Base-by-base conservation (phyloP, 345 rosid species). In the Arabidopsis suecica region DNA sequence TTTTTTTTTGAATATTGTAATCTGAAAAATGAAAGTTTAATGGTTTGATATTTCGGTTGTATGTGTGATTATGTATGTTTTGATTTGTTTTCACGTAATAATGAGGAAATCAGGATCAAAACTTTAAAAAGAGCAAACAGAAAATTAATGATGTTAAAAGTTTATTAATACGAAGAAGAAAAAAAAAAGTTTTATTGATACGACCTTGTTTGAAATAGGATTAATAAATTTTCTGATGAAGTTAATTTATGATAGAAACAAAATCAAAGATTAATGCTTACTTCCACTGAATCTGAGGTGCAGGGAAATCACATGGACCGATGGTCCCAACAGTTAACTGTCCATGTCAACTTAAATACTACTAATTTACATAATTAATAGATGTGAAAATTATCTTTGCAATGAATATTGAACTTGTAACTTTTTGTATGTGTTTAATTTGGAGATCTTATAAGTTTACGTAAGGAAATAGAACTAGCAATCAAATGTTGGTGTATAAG, bases 281-380 rank as follows among this genome's bases (percentile, higher is more conserved):
- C 57, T 55, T 42, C n/a, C 57, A 74, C 41, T 65, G 59, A 56
- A 56, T 74, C 65, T 10, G 4, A 34, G 59, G 16, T 45, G 49
- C 59, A 74, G 65, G 7, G 30, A 25, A 2, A 33, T 45, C 65
- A 65, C 58, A 66, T 65, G 66, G 58, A 65, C 50, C 9, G 9
- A 58, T 74, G 60, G 66, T 65, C 72, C 72, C 50, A 48, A 28
- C n/a, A 3, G 72, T 74, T 65, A 65, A 45, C 42, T 10, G 78
- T 74, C 72, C 3, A 57, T 57, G 65, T 74, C 72, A 65, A 65
- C 78, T 65, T 51, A 20, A 51, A 37, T 37, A 37, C 16, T 8
- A 37, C 16, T 5, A 49, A 37, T 23, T 50, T 51, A 3, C 6
- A 22, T 6, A 48, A 10, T 22, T 51, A 22, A 37, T 54, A 55